These are phyloP conservation scores for Chaetomium sp. DNA, from an alignment of 2,329 filamentous ascomycete species.

Conservation along the genomic window DNA sequence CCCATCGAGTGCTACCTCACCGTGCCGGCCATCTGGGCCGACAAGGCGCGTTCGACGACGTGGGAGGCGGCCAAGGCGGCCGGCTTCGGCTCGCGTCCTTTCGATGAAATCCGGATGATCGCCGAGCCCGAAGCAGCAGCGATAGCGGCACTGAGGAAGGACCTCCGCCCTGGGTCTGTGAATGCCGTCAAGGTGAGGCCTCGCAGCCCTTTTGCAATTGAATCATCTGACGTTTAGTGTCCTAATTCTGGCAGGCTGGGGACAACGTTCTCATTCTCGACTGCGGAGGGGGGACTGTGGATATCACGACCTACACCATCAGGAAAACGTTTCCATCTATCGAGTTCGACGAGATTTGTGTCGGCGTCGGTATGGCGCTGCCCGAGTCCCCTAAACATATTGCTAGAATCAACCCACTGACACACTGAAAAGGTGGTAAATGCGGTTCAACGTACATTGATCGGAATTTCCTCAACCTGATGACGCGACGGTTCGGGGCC, in stretches of 20 bases:
- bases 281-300: conserved; percentile 2
- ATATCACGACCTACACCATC: conserved; percentile 1
- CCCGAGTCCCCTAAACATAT: background rate
- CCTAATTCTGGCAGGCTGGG: background rate
- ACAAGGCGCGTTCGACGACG: background rate
- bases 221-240: background rate
- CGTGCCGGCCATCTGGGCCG: background rate
- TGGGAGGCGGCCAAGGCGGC: background rate
- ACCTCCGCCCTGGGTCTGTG: background rate
- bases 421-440: background rate
- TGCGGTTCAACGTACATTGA: conserved; percentile 2
- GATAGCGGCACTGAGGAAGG: background rate
- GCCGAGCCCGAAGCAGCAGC: conserved; percentile 1
- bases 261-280: conserved; percentile 3
- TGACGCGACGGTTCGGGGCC: background rate
- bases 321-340: background rate
- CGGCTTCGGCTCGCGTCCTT: background rate
- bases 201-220: background rate
- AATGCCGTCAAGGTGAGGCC: conserved; percentile 2
- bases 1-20: conserved; percentile 4
- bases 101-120: background rate
- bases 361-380: background rate
- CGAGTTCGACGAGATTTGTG: conserved; percentile 2
- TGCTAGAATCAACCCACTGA: background rate
- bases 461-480: background rate